Evolutionary conservation across 441 rosid species (phyloP), one percentile per base, ranked within the genome.

Genomic region (Viola pubescens): DNA sequence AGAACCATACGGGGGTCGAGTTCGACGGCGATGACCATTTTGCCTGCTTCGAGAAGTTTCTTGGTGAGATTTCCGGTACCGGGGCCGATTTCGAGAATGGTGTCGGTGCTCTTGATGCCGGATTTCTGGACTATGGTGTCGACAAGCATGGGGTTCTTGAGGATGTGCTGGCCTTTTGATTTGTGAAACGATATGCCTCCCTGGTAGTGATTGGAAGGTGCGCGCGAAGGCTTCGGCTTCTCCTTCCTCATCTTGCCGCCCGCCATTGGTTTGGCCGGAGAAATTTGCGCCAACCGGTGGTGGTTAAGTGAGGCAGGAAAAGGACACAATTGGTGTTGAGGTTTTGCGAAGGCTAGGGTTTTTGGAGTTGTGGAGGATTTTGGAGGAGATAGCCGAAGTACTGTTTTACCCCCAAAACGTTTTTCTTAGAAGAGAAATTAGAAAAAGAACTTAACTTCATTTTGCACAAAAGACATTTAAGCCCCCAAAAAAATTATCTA

Each of bases 1-100:
- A 83, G 98, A 66, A 91, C 92, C 98, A 91, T 88, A 41, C 96
- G 95, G 37, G 89, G 64, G 60, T 91, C 98, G 34, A 91, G 81
- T 62, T 91, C 98, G 26, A 91, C 73, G 34, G 98, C 98, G 66
- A 86, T 74, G 48, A 86, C 95, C 74, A 66, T 70, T 66, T 91
- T 88, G 4, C 96, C 95, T 41, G 85, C 91, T 69, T 88, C 91
- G 4, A 91, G 80, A 62, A 91, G 98, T 80, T 88, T 91, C 79
- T 79, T 86, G 41, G 98, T 91, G 14, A 91, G 79, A 54, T 91
- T 88, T 37, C 96, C 98, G 13, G 98, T 88, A 70, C 94, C 94
- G 4, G 96, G 95, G 70, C 94, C 94, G 46, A 88, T 90, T 78
- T 90, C 96, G 54, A 90, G 96, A 43, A 90, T 77, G 60, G 82